Percentiles rank a stretch among this genome's conserved stretches.
phyloP scores from a whole-genome alignment of 495 filamentous ascomycete species.

The Penicillium arizonense region DNA sequence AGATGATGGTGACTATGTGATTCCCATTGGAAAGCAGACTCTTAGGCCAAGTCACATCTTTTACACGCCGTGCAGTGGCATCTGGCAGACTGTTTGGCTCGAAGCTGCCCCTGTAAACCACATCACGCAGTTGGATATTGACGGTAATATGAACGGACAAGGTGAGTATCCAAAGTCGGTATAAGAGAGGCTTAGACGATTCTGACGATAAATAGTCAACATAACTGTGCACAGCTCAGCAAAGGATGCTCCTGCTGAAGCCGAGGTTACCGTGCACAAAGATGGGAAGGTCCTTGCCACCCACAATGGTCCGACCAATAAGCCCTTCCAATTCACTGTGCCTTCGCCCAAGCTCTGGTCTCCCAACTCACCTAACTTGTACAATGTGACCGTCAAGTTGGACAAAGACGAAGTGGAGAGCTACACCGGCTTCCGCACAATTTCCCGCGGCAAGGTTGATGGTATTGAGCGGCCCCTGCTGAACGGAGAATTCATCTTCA shows the following conservation, averaged over 20 bases:
- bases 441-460: slow-evolving; percentile 50
- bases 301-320: slow-evolving; percentile 39
- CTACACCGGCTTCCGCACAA: slow-evolving; percentile 67
- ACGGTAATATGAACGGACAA: slow-evolving; percentile 58
- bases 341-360: slow-evolving; percentile 56
- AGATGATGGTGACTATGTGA: slow-evolving; percentile 50
- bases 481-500: slow-evolving; percentile 64
- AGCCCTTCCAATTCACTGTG: slow-evolving; percentile 52
- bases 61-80: slow-evolving; percentile 66
- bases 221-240: slow-evolving; percentile 45
- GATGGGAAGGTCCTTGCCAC: slow-evolving; percentile 38
- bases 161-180: slow-evolving; percentile 34
- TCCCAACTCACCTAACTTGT: slow-evolving; percentile 58
- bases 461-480: slow-evolving; percentile 60
- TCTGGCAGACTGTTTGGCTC: slow-evolving; percentile 70
- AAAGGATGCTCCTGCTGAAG: slow-evolving; percentile 21
- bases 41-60: slow-evolving; percentile 60
- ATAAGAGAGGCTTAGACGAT: neutral
- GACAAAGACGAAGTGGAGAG: slow-evolving; percentile 54
- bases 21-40: slow-evolving; percentile 65
- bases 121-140: slow-evolving; percentile 54
- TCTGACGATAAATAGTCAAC: slow-evolving; percentile 40
- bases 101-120: slow-evolving; percentile 56
- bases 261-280: slow-evolving; percentile 45
- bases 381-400: slow-evolving; percentile 57